A percentile compares a stretch with the other conserved stretches of the same genome.
Conservation (phyloP, 2,329 filamentous ascomycete genomes). For the Nemania diffusa region DNA sequence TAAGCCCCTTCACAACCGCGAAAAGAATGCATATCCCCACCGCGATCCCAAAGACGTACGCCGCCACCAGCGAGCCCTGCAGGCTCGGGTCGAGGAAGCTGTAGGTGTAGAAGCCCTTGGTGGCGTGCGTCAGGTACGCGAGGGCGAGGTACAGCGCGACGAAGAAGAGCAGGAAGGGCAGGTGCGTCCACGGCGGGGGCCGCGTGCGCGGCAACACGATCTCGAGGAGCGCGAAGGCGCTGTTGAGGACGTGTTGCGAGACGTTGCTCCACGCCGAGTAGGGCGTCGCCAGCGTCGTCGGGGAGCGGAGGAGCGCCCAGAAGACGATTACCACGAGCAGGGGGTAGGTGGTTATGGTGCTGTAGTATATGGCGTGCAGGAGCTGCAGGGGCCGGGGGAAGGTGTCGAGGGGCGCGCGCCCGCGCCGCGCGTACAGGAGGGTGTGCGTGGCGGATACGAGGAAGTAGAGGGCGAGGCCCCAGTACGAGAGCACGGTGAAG, state of each 20-base stretch:
- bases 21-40: conserved; percentile 58
- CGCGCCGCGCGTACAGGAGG: conserved; percentile 68
- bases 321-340: conserved; percentile 77
- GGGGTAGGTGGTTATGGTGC: conserved; percentile 70
- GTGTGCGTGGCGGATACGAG: conserved; percentile 75
- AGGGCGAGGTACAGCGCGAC: conserved; percentile 77
- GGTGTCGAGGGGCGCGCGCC: conserved; percentile 65
- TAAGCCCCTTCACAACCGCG: conserved; percentile 52
- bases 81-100: conserved; percentile 73
- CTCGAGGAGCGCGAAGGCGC: conserved; percentile 78
- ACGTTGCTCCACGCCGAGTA: conserved; percentile 73
- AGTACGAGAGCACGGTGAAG: conserved; percentile 86
- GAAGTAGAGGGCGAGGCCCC: conserved; percentile 85
- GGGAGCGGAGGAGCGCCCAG: conserved; percentile 74
- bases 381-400: conserved; percentile 71
- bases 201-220: conserved; percentile 74
- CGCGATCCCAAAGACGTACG: conserved; percentile 65
- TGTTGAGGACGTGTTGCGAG: conserved; percentile 80
- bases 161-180: conserved; percentile 75
- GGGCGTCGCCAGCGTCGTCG: conserved; percentile 65
- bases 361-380: conserved; percentile 73
- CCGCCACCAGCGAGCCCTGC: conserved; percentile 67
- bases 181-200: conserved; percentile 68
- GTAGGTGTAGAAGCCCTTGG: conserved; percentile 81
- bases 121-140: conserved; percentile 77